phyloP scores from a whole-genome alignment of 2,329 filamentous ascomycete genomes.

The Neonectria faginata region DNA sequence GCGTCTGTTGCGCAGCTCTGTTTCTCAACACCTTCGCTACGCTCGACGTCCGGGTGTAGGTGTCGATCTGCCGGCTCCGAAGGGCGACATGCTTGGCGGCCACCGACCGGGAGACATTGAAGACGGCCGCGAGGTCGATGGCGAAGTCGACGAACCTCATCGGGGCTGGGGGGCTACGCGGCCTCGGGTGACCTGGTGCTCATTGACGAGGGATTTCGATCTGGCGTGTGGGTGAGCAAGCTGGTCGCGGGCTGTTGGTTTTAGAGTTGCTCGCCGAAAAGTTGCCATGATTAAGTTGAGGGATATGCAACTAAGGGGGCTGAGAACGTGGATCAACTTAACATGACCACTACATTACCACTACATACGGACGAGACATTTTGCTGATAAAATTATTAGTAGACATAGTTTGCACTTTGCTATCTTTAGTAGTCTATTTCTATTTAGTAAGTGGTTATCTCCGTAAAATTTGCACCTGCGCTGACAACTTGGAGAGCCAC shows the following conservation, averaged over 20 bases:
- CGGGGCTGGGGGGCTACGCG: slow-evolving; percentile 37
- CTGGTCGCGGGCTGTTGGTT: slow-evolving; percentile 24
- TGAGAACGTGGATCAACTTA: neutral
- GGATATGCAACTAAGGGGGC: slow-evolving; percentile 49
- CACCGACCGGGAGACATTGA: slow-evolving; percentile 76
- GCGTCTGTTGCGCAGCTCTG: slow-evolving; percentile 28
- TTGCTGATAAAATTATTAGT: neutral
- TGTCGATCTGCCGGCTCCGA: slow-evolving; percentile 65
- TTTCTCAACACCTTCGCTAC: slow-evolving; percentile 53
- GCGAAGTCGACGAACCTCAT: slow-evolving; percentile 74
- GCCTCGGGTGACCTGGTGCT: slow-evolving; percentile 39
- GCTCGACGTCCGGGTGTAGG: slow-evolving; percentile 61
- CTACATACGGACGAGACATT: neutral
- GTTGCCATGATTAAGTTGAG: slow-evolving; percentile 44
- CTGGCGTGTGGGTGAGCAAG: slow-evolving; percentile 37
- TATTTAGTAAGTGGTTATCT: neutral
- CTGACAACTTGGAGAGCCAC: neutral
- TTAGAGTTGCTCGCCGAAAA: slow-evolving; percentile 28
- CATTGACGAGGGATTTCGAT: slow-evolving; percentile 38
- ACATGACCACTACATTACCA: neutral
- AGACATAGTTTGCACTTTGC: neutral
- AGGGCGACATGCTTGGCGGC: slow-evolving; percentile 72
- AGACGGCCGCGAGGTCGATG: slow-evolving; percentile 77
- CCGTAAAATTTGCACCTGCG: neutral
- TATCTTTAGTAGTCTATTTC: neutral